Conservation (phyloP, 257 asterid genomes). For the Solanum bukasovii region DNA sequence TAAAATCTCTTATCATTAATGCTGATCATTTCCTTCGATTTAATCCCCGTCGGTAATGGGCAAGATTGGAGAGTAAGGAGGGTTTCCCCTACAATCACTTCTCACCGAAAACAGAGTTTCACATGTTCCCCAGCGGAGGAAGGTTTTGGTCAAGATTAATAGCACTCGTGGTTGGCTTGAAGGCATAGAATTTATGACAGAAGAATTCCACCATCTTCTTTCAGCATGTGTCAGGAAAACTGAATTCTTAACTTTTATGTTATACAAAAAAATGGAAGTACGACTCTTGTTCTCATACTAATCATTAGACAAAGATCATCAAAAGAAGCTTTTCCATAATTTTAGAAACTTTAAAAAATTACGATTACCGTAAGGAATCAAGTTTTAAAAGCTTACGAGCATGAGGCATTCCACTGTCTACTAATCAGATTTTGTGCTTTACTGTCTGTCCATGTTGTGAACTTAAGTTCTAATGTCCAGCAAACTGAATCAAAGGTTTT, state of each 20-base stretch:
- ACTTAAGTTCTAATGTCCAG: background rate
- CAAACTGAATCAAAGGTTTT: background rate
- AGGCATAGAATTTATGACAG: background rate
- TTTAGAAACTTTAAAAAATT: background rate
- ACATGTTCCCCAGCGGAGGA: background rate
- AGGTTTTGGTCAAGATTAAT: background rate
- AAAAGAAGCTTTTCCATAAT: background rate
- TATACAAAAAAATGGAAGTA: background rate
- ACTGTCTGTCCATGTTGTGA: background rate
- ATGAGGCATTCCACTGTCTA: background rate
- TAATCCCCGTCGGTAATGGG: background rate
- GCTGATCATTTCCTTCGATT: background rate
- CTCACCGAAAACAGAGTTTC: background rate
- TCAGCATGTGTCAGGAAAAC: background rate
- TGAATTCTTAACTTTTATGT: background rate
- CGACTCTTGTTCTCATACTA: background rate
- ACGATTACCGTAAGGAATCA: background rate
- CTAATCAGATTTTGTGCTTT: background rate
- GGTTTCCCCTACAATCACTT: background rate
- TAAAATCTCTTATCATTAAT: background rate
- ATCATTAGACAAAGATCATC: background rate
- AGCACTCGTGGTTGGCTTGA: background rate
- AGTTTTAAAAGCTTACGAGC: background rate
- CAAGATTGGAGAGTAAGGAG: background rate
- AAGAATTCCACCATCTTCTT: background rate